Evolutionary conservation across 352 stramenopile species (phyloP).

Genomic region (Blastocystis sp.): DNA sequence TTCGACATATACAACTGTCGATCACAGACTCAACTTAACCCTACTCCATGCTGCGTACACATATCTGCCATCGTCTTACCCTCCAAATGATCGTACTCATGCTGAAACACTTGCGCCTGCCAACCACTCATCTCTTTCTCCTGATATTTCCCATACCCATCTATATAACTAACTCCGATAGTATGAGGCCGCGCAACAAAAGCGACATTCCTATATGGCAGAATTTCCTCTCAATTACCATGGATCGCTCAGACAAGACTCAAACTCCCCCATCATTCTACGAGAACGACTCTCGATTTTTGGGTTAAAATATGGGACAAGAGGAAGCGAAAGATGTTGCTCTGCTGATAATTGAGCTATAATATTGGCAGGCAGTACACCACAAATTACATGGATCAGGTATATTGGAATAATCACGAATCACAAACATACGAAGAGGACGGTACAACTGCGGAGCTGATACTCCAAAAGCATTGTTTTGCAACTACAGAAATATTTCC

Average conservation of each 20-base stretch:
- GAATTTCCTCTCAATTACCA: neutral
- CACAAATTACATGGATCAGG: neutral
- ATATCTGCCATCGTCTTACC: slow-evolving; percentile 55
- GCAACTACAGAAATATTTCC: neutral
- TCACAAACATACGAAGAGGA: slow-evolving; percentile 58
- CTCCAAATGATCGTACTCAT: slow-evolving; percentile 60
- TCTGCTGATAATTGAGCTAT: slow-evolving; percentile 13
- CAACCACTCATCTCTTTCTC: slow-evolving; percentile 27
- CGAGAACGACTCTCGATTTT: slow-evolving; percentile 22
- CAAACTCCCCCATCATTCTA: slow-evolving; percentile 47
- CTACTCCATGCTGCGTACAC: slow-evolving; percentile 30
- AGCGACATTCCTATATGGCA: slow-evolving; percentile 35
- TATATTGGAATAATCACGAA: slow-evolving; percentile 48
- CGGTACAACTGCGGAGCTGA: slow-evolving; percentile 48
- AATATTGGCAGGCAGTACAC: neutral
- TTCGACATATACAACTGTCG: slow-evolving; percentile 49
- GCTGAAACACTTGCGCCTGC: slow-evolving; percentile 55
- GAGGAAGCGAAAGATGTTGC: neutral
- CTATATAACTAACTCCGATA: slow-evolving; percentile 38
- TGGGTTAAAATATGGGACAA: slow-evolving; percentile 41
- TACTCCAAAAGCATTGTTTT: slow-evolving; percentile 53
- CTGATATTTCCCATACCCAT: slow-evolving; percentile 48
- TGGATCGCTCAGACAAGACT: slow-evolving; percentile 56
- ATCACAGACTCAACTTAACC: no score
- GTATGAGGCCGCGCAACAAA: slow-evolving; percentile 48